phyloP scores from a whole-genome alignment of 2,329 filamentous ascomycete species.

The Apiospora aurea region DNA sequence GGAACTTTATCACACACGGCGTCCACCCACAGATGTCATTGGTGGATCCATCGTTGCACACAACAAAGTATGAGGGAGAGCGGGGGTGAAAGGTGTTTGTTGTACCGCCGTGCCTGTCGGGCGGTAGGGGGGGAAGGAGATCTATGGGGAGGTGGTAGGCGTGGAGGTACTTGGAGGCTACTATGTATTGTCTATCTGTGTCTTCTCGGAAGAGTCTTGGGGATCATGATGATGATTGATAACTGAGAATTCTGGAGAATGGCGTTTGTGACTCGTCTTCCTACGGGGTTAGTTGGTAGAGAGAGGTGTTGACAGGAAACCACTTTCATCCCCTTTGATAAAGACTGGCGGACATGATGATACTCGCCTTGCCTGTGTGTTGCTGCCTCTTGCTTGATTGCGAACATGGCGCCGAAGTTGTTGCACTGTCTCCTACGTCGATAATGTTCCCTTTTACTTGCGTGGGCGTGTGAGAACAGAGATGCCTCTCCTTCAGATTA shows the following conservation, averaged over 20 bases:
- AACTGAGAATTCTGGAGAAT: slow-evolving; percentile 18
- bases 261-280: slow-evolving; percentile 1
- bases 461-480: not conserved
- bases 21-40: not conserved
- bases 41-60: not conserved
- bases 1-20: not conserved
- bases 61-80: not conserved
- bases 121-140: not conserved
- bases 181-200: slow-evolving; percentile 5
- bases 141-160: not conserved
- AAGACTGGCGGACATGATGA: slow-evolving; percentile 1
- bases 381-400: not conserved
- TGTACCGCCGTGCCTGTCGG: not conserved
- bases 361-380: not conserved
- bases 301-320: not conserved
- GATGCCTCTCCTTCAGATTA: not conserved
- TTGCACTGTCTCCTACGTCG: not conserved
- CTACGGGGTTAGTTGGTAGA: not conserved
- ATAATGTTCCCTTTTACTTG: too few relatives aligned
- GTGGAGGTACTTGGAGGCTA: not conserved
- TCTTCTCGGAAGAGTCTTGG: slow-evolving; percentile 16
- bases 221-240: slow-evolving; percentile 18
- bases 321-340: not conserved
- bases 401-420: not conserved
- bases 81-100: not conserved